A percentile compares a stretch with the other conserved stretches of the same genome.
Evolutionary conservation across 306 rosid species (phyloP).

Genomic region (Cucurbita maxima): DNA sequence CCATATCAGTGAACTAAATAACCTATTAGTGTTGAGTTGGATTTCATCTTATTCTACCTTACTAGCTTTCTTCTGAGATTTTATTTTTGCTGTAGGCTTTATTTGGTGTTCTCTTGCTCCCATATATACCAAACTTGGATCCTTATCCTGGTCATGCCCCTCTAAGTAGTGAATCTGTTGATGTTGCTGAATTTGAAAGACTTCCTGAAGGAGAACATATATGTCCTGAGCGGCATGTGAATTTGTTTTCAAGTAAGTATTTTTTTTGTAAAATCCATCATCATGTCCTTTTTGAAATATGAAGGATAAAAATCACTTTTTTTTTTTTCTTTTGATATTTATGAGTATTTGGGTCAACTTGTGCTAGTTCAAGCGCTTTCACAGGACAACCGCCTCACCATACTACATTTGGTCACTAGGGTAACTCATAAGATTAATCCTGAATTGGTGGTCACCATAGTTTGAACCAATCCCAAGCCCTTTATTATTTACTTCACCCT

Average conservation of each 20-base stretch:
- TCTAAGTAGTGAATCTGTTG: conserved; percentile 33
- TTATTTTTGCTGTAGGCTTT: conserved; percentile 40
- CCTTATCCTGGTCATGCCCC: conserved; percentile 73
- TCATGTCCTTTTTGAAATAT: neutral
- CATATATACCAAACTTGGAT: conserved; percentile 63
- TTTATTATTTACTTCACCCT: too few species aligned
- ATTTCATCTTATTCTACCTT: neutral
- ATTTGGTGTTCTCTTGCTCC: conserved; percentile 67
- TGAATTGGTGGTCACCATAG: too few species aligned
- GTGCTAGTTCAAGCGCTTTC: too few species aligned
- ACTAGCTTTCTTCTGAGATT: neutral
- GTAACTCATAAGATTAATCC: too few species aligned
- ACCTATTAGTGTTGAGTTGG: neutral
- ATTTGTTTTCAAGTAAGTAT: conserved; percentile 60
- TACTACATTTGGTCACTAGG: too few species aligned
- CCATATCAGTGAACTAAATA: neutral
- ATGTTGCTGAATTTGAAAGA: conserved; percentile 49
- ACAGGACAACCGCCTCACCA: too few species aligned
- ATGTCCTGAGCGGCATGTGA: conserved; percentile 65
- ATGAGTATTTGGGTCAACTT: too few species aligned
- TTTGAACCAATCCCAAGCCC: too few species aligned
- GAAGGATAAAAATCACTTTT: neutral
- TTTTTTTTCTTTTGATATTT: neutral
- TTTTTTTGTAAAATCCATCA: neutral
- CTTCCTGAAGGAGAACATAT: conserved; percentile 72